phyloP scores from a whole-genome alignment of 2,329 filamentous ascomycete genomes.

The Gyromitra esculenta region DNA sequence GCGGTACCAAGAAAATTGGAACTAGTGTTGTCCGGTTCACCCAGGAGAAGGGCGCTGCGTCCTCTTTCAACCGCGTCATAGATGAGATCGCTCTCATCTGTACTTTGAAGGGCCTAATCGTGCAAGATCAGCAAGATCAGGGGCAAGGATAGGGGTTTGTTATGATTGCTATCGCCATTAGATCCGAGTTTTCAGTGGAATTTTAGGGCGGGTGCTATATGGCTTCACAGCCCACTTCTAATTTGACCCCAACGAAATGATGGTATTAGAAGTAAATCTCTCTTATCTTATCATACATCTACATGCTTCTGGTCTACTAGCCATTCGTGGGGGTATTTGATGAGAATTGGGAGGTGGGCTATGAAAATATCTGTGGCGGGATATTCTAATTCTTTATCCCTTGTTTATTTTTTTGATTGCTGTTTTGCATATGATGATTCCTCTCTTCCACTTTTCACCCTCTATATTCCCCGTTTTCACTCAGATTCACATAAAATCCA shows the following conservation, averaged over 20 bases:
- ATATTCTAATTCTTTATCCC: conserved; percentile 23
- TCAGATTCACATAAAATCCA: background rate
- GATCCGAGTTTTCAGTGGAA: conserved; percentile 13
- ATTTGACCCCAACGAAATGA: conserved; percentile 18
- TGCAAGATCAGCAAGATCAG: conserved; percentile 12
- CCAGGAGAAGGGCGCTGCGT: conserved; percentile 90
- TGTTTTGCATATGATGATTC: conserved; percentile 17
- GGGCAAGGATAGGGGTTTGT: background rate
- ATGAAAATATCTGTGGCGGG: conserved; percentile 11
- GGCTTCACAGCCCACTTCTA: conserved; percentile 12
- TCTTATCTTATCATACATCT: background rate
- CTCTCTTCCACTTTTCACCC: conserved; percentile 2
- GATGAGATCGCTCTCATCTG: conserved; percentile 69
- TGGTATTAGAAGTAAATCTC: conserved; percentile 1
- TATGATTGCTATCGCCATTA: conserved; percentile 23
- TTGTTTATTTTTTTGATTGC: conserved; percentile 8
- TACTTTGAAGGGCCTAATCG: conserved; percentile 26
- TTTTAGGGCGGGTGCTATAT: background rate
- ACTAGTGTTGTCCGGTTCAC: conserved; percentile 85
- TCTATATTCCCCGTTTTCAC: background rate
- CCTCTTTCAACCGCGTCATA: conserved; percentile 84
- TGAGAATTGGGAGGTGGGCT: background rate
- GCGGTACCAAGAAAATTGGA: conserved; percentile 81
- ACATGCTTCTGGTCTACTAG: conserved; percentile 1
- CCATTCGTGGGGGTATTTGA: background rate